Evolutionary conservation across 2,329 filamentous ascomycete species (phyloP).

Genomic region (Aulographum hederae): DNA sequence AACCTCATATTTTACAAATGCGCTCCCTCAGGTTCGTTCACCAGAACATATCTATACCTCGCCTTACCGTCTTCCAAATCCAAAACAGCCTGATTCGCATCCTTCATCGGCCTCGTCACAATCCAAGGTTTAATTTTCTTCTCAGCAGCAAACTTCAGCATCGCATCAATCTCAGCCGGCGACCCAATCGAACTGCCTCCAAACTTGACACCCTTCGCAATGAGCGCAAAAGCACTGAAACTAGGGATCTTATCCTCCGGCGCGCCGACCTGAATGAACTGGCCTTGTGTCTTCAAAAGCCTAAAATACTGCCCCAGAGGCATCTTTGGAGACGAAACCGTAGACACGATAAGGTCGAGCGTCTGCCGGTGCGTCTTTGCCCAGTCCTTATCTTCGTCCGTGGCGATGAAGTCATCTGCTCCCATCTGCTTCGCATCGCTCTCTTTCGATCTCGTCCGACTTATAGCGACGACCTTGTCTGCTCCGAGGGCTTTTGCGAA

Average conservation of each 20-base stretch:
- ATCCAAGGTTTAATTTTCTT: constrained; percentile 43
- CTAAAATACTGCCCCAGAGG: constrained; percentile 38
- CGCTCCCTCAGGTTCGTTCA: constrained; percentile 12
- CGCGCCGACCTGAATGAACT: constrained; percentile 43
- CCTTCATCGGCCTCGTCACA: constrained; percentile 39
- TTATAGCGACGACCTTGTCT: constrained; percentile 43
- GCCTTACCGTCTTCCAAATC: constrained; percentile 39
- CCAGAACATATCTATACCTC: constrained; percentile 22
- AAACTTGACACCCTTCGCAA: constrained; percentile 31
- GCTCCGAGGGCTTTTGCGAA: constrained; percentile 52
- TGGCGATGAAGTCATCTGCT: constrained; percentile 35
- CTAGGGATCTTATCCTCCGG: constrained; percentile 34
- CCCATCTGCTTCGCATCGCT: constrained; percentile 40
- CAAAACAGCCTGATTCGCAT: constrained; percentile 37
- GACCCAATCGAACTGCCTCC: constrained; percentile 29
- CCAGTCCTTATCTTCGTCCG: constrained; percentile 36
- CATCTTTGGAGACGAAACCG: constrained; percentile 35
- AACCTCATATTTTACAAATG: not conserved
- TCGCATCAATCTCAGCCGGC: constrained; percentile 40
- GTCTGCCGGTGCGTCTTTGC: constrained; percentile 24
- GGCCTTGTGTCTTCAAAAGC: constrained; percentile 35
- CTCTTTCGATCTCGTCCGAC: constrained; percentile 36
- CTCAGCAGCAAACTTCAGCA: constrained; percentile 40
- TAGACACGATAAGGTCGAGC: constrained; percentile 36
- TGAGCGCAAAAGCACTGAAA: constrained; percentile 34